Conservation (phyloP, 352 stramenopile genomes). For the Phytopythium delawarense region DNA sequence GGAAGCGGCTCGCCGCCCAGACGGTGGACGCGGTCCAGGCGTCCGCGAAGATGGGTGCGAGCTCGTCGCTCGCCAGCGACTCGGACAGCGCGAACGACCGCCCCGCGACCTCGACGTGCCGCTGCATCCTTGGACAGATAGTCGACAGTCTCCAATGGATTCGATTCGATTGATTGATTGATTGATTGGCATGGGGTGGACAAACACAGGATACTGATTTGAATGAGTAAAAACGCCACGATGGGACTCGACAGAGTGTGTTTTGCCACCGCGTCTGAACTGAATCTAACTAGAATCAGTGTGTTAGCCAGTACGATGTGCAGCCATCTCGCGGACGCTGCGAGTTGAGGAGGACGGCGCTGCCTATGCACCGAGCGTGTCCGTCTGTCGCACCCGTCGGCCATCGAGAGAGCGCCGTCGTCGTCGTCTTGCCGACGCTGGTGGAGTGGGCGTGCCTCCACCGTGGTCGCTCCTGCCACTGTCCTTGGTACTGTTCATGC, state of each 20-base stretch:
- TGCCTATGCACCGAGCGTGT: background rate
- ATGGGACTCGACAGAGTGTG: no score
- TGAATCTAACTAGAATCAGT: no score
- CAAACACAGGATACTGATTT: no score
- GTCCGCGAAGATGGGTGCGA: conserved; percentile 80
- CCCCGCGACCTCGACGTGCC: conserved; percentile 37
- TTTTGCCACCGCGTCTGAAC: no score
- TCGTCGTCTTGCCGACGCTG: no score
- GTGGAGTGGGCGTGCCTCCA: no score
- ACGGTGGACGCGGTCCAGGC: conserved; percentile 78
- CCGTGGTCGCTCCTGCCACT: no score
- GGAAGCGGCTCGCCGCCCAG: conserved; percentile 67
- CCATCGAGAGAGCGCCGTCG: background rate
- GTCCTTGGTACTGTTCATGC: no score
- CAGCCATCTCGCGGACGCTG: background rate
- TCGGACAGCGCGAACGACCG: conserved; percentile 67
- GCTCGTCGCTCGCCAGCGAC: conserved; percentile 60
- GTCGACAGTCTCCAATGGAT: no score
- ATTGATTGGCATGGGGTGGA: conserved; percentile 1
- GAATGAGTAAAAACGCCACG: no score
- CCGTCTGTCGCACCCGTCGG: background rate
- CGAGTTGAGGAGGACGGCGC: background rate
- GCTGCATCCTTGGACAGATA: background rate
- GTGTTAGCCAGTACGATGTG: background rate
- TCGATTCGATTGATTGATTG: no score